phyloP scores from a whole-genome alignment of 1,284 basidiomycete species.

The Sanghuangporus baumii region DNA sequence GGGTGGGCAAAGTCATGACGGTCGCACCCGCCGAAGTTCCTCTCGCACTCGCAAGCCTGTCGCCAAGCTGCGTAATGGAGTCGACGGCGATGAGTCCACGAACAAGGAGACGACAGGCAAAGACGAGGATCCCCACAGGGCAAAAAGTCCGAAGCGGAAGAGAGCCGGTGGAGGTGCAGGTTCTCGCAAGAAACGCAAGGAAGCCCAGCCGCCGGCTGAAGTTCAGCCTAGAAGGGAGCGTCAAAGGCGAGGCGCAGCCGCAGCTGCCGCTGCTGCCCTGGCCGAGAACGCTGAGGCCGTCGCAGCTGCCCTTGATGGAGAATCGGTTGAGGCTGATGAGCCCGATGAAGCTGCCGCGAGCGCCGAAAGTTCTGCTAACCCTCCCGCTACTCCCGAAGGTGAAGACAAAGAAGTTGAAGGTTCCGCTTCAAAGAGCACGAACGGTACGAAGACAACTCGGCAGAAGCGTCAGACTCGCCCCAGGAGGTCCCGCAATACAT shows the following conservation, averaged over 20 bases:
- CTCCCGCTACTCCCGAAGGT: neutral
- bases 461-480: conserved; percentile 8
- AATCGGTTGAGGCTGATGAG: conserved; percentile 1
- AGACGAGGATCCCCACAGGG: conserved; percentile 1
- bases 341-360: conserved; percentile 5
- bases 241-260: conserved; percentile 15
- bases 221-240: conserved; percentile 12
- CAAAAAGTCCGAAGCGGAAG: conserved; percentile 13
- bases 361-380: neutral
- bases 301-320: conserved; percentile 9
- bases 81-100: conserved; percentile 19
- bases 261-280: conserved; percentile 14
- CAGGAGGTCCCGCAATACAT: conserved; percentile 7
- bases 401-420: conserved; percentile 8
- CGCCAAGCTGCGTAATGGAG: conserved; percentile 45
- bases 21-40: conserved; percentile 33
- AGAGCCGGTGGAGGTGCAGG: conserved; percentile 9
- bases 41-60: conserved; percentile 45
- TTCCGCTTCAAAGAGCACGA: neutral
- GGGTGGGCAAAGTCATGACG: neutral
- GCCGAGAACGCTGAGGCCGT: conserved; percentile 14
- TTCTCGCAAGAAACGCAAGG: conserved; percentile 17
- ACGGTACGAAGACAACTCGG: conserved; percentile 7
- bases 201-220: conserved; percentile 5
- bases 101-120: neutral